phyloP scores from a whole-genome alignment of 129 eudicot genomes.

The Chrysanthemum seticuspe region DNA sequence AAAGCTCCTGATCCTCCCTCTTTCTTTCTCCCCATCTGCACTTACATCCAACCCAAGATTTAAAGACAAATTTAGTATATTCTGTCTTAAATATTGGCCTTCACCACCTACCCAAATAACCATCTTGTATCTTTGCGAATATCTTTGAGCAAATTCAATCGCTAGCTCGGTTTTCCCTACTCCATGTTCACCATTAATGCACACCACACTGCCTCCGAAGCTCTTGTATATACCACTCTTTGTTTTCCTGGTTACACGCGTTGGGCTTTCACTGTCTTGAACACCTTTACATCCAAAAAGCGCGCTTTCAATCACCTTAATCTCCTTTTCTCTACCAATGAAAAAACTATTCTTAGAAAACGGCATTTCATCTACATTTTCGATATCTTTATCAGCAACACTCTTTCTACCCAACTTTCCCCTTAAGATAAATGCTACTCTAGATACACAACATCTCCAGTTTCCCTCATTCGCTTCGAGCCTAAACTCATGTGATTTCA shows the following conservation, averaged over 20 bases:
- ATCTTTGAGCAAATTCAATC: conserved; percentile 71
- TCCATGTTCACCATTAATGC: conserved; percentile 73
- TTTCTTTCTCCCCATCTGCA: conserved; percentile 85
- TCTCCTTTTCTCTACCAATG: conserved; percentile 75
- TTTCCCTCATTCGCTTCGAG: conserved; percentile 65
- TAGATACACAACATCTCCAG: conserved; percentile 74
- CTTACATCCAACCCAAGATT: conserved; percentile 74
- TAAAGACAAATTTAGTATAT: conserved; percentile 59
- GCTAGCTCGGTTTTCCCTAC: conserved; percentile 88
- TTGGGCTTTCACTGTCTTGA: conserved; percentile 43
- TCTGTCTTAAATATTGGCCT: conserved; percentile 72
- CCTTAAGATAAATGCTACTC: conserved; percentile 57
- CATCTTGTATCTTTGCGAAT: conserved; percentile 76
- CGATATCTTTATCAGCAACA: conserved; percentile 56
- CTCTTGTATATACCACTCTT: conserved; percentile 60
- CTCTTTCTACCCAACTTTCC: conserved; percentile 84
- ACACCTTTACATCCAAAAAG: conserved; percentile 61
- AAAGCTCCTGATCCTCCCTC: conserved; percentile 78
- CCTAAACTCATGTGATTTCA: conserved; percentile 55
- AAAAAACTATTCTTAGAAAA: conserved; percentile 57
- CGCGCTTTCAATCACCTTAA: conserved; percentile 57
- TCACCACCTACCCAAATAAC: conserved; percentile 94
- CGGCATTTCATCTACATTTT: conserved; percentile 59
- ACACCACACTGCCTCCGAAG: conserved; percentile 52
- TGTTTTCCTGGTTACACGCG: conserved; percentile 56